Conservation (phyloP, 768 basidiomycete species). For the Pleurotus sapidus region DNA sequence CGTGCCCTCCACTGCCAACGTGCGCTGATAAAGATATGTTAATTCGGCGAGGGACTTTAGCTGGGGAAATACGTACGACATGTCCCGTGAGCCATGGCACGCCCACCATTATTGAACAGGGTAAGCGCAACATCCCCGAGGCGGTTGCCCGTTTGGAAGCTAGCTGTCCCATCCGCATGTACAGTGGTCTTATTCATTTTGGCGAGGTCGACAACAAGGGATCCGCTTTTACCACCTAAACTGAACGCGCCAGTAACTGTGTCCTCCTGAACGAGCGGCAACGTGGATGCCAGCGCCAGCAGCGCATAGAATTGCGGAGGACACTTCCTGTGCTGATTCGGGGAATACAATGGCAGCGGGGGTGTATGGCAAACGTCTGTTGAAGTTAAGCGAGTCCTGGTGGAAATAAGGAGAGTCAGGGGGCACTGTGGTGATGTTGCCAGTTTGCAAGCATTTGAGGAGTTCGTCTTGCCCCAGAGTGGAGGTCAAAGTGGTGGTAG, state of each 20-base stretch:
- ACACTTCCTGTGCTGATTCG: slow-evolving; percentile 23
- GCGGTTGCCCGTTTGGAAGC: slow-evolving; percentile 41
- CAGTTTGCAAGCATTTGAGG: too few relatives aligned
- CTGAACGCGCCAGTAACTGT: slow-evolving; percentile 51
- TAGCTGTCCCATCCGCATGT: slow-evolving; percentile 29
- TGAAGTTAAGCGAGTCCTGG: slow-evolving; percentile 12
- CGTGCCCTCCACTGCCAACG: slow-evolving; percentile 51
- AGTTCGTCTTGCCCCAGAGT: too few relatives aligned
- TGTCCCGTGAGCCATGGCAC: slow-evolving; percentile 51
- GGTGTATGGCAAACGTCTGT: slow-evolving; percentile 24
- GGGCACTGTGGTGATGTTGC: too few relatives aligned
- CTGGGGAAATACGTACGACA: slow-evolving; percentile 24
- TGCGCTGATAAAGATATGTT: slow-evolving; percentile 19
- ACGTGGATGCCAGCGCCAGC: slow-evolving; percentile 28
- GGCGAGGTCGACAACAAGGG: slow-evolving; percentile 43
- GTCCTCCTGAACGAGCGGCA: slow-evolving; percentile 46
- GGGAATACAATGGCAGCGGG: slow-evolving; percentile 29
- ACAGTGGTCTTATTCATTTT: slow-evolving; percentile 37
- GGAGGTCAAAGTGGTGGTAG: too few relatives aligned
- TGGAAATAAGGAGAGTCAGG: background rate
- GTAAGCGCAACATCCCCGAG: slow-evolving; percentile 43
- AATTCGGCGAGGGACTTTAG: background rate
- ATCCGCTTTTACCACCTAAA: slow-evolving; percentile 41
- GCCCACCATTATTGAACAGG: slow-evolving; percentile 31
- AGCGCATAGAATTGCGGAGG: slow-evolving; percentile 28